These are phyloP conservation scores for Vigna mungo DNA, from an alignment of 306 rosid species.

Conservation along the genomic window DNA sequence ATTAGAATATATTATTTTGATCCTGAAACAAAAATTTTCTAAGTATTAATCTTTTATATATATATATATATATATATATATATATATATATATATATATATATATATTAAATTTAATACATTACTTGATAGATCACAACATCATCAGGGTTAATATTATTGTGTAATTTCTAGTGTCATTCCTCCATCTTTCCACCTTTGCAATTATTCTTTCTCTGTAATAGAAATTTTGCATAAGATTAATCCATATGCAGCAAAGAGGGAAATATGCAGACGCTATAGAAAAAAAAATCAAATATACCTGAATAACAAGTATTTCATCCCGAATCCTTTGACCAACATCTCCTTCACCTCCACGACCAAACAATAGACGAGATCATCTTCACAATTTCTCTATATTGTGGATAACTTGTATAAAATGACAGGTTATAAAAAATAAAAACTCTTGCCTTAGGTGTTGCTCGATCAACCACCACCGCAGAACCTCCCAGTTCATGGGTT, in stretches of 20 bases:
- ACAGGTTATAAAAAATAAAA: conserved; percentile 38
- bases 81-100: too few species aligned
- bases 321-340: conserved; percentile 98
- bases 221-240: conserved; percentile 40
- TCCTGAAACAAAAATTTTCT: too few species aligned
- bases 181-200: conserved; percentile 96
- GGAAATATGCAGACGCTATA: conserved; percentile 28
- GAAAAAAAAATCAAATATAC: conserved; percentile 52
- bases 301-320: conserved; percentile 95
- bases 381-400: conserved; percentile 78
- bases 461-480: conserved; percentile 91
- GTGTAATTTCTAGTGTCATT: conserved; percentile 99
- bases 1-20: too few species aligned
- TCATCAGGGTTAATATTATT: conserved; percentile 99
- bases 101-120: background rate
- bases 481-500: conserved; percentile 91
- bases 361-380: conserved; percentile 90
- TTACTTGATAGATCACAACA: conserved; percentile 95
- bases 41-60: too few species aligned
- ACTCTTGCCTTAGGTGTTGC: conserved; percentile 94
- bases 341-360: conserved; percentile 99
- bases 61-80: too few species aligned
- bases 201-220: conserved; percentile 74
- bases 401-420: conserved; percentile 59
- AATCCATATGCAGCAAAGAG: conserved; percentile 33